Percentiles rank a stretch among this genome's conserved stretches.
Conservation (phyloP, 2,329 filamentous ascomycete genomes). For the Fusarium goolgardi region DNA sequence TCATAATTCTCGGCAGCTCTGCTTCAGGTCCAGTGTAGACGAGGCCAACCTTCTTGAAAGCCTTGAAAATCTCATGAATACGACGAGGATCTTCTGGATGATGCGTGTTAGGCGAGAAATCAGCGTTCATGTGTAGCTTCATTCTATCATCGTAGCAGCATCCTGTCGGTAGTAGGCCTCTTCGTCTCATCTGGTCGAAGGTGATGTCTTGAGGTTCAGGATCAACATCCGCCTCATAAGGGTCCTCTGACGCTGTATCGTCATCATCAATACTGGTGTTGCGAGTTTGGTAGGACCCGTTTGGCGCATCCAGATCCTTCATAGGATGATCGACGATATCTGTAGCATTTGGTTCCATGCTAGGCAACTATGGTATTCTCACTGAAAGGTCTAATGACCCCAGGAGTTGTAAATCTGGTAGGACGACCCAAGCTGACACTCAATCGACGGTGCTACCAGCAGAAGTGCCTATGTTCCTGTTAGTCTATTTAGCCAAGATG, state of each 20-base stretch:
- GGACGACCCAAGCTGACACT: slow-evolving; percentile 6
- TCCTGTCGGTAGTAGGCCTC: slow-evolving; percentile 73
- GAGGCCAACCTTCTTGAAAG: slow-evolving; percentile 83
- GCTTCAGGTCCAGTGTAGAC: slow-evolving; percentile 72
- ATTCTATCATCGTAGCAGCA: slow-evolving; percentile 94
- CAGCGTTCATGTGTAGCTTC: slow-evolving; percentile 92
- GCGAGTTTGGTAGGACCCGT: slow-evolving; percentile 38
- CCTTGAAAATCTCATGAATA: slow-evolving; percentile 92
- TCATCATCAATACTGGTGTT: slow-evolving; percentile 49
- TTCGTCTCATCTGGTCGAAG: slow-evolving; percentile 55
- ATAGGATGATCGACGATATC: slow-evolving; percentile 59
- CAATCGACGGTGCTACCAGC: not conserved
- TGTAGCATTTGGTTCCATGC: slow-evolving; percentile 49
- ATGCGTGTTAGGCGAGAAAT: slow-evolving; percentile 77
- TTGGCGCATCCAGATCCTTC: slow-evolving; percentile 53
- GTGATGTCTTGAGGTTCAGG: slow-evolving; percentile 54
- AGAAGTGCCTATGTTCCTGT: slow-evolving; percentile 13
- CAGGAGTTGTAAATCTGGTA: slow-evolving; percentile 30
- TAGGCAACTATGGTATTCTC: slow-evolving; percentile 13
- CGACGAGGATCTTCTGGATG: slow-evolving; percentile 95
- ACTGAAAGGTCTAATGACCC: slow-evolving; percentile 35
- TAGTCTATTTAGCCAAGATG: not conserved
- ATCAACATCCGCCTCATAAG: slow-evolving; percentile 52
- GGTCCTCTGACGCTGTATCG: slow-evolving; percentile 51
- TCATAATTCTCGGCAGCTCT: slow-evolving; percentile 64